Evolutionary conservation across 2,329 filamentous ascomycete species (phyloP).

Genomic region (Arthrobotrys sphaeroides): DNA sequence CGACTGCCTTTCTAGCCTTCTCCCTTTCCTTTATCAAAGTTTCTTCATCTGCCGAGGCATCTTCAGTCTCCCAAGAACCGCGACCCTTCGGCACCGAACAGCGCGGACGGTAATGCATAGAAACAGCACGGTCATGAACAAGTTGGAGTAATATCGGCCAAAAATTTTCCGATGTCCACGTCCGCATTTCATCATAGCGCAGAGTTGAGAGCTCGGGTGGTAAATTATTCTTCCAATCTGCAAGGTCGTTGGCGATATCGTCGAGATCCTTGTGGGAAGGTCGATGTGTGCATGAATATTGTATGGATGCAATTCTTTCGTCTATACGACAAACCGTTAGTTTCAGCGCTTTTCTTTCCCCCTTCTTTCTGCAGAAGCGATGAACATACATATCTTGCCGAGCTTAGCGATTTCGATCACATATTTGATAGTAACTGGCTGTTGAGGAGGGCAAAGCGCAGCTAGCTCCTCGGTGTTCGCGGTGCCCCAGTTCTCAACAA

Average conservation of each 20-base stretch:
- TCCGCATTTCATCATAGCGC: slow-evolving; percentile 49
- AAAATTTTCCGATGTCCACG: slow-evolving; percentile 49
- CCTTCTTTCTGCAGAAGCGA: neutral
- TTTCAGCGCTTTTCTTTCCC: too few species aligned
- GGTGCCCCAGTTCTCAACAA: slow-evolving; percentile 39
- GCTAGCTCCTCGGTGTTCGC: slow-evolving; percentile 21
- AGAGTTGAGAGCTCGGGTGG: slow-evolving; percentile 42
- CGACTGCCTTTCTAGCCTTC: slow-evolving; percentile 49
- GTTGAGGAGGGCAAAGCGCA: slow-evolving; percentile 33
- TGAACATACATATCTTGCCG: slow-evolving; percentile 42
- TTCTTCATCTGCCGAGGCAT: slow-evolving; percentile 5
- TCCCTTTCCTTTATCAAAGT: slow-evolving; percentile 38
- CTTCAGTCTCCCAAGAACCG: slow-evolving; percentile 26
- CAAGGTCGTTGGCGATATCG: slow-evolving; percentile 27
- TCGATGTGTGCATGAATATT: slow-evolving; percentile 48
- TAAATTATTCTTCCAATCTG: slow-evolving; percentile 40
- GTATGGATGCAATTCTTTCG: slow-evolving; percentile 43
- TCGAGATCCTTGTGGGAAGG: slow-evolving; percentile 32
- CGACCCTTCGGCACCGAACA: slow-evolving; percentile 39
- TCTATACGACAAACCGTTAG: neutral
- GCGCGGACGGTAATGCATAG: slow-evolving; percentile 45
- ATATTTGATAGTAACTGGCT: slow-evolving; percentile 42
- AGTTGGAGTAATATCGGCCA: slow-evolving; percentile 49
- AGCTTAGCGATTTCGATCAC: slow-evolving; percentile 41
- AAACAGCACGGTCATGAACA: slow-evolving; percentile 50